These are phyloP conservation scores for Cinnamomum micranthum DNA, from an alignment of 164 flowering plant species.

Conservation along the genomic window DNA sequence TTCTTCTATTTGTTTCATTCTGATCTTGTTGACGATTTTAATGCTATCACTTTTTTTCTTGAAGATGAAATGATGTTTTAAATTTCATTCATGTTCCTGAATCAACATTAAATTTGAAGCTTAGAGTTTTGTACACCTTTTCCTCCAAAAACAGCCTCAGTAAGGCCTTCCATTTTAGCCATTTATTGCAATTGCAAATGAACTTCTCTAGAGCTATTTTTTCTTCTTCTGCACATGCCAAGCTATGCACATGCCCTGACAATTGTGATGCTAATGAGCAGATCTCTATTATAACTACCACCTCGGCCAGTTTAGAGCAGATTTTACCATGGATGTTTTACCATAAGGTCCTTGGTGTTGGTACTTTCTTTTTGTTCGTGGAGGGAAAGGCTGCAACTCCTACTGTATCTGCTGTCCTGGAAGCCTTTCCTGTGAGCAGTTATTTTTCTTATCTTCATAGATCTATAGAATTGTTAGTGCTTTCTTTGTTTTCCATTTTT, in stretches of 20 bases:
- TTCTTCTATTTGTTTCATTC: not conserved
- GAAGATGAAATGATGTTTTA: no score
- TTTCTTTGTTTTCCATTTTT: not conserved
- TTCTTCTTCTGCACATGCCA: not conserved
- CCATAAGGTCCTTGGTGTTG: conserved; percentile 92
- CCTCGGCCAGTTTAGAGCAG: conserved; percentile 93
- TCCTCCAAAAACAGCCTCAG: not conserved
- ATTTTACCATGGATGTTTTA: conserved; percentile 92
- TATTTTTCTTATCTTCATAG: not conserved
- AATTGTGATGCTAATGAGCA: conserved; percentile 10
- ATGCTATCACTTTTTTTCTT: not conserved
- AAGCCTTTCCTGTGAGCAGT: conserved; percentile 77
- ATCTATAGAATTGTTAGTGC: not conserved
- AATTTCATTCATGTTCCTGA: not conserved
- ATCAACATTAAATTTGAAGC: not conserved
- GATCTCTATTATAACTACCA: conserved; percentile 83
- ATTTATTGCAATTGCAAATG: not conserved
- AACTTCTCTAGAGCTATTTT: no score
- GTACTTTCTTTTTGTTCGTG: conserved; percentile 83
- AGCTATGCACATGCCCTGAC: not conserved
- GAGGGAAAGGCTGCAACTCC: conserved; percentile 96
- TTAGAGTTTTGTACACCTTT: not conserved
- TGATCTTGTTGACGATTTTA: not conserved
- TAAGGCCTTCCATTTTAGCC: not conserved
- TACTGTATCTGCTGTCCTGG: conserved; percentile 75